phyloP scores from a whole-genome alignment of 1,284 basidiomycete species.

The Hemileia vastatrix region DNA sequence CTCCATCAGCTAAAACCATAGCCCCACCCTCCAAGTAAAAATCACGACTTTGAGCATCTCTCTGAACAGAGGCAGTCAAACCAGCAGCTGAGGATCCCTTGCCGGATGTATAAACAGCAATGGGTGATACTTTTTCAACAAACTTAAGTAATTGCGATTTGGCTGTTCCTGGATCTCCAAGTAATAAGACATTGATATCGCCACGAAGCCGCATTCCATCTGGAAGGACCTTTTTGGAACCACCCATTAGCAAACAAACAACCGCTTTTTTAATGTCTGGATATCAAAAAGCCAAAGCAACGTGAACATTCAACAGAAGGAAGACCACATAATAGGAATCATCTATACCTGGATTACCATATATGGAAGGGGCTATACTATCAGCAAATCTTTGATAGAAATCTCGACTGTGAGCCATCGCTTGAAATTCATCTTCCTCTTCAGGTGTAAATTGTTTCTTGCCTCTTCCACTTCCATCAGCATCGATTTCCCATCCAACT shows the following conservation, averaged over 20 bases:
- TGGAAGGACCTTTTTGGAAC: constrained; percentile 94
- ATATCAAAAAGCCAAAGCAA: neutral
- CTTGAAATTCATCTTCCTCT: constrained; percentile 88
- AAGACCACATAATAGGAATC: neutral
- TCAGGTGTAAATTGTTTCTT: constrained; percentile 72
- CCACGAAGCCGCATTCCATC: constrained; percentile 96
- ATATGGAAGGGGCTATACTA: constrained; percentile 95
- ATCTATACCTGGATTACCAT: constrained; percentile 67
- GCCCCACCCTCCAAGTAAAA: constrained; percentile 99
- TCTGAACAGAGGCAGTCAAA: constrained; percentile 93
- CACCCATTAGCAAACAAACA: constrained; percentile 86
- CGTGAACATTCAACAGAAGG: neutral
- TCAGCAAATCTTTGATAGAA: constrained; percentile 90
- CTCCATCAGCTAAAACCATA: constrained; percentile 97
- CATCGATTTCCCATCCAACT: constrained; percentile 79
- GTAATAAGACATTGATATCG: constrained; percentile 91
- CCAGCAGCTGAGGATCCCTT: constrained; percentile 97
- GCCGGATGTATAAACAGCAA: constrained; percentile 95
- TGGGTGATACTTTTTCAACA: constrained; percentile 94
- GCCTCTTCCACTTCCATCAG: constrained; percentile 52
- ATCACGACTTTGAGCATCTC: constrained; percentile 82
- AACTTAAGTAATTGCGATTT: constrained; percentile 97
- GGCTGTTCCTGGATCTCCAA: constrained; percentile 96
- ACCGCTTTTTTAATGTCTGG: constrained; percentile 99
- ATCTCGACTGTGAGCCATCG: constrained; percentile 75